Conservation (phyloP, 2,329 filamentous ascomycete genomes). For the Aspergillaceae sp. region DNA sequence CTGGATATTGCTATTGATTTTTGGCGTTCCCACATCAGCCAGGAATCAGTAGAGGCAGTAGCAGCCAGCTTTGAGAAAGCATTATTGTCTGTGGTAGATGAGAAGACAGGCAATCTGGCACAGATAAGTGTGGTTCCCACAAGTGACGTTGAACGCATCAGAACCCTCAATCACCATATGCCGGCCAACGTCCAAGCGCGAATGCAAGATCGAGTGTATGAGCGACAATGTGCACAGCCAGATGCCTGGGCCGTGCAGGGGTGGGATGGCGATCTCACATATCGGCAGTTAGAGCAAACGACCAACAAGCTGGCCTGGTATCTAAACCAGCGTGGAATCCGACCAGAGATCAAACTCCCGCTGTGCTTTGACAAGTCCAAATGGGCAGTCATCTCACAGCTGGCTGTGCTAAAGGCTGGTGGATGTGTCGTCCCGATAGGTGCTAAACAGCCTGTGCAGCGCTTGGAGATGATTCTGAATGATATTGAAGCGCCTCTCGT, state of each 20-base stretch:
- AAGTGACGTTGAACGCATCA: too few relatives aligned
- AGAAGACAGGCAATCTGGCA: too few relatives aligned
- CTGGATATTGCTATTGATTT: too few relatives aligned
- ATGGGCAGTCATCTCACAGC: slow-evolving; percentile 8
- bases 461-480: neutral
- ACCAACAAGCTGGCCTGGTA: slow-evolving; percentile 4
- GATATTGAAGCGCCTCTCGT: neutral
- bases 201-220: too few relatives aligned
- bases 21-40: too few relatives aligned
- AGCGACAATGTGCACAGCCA: neutral
- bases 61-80: too few relatives aligned
- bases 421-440: slow-evolving; percentile 2
- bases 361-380: slow-evolving; percentile 7
- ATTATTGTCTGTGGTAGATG: too few relatives aligned
- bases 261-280: slow-evolving; percentile 8
- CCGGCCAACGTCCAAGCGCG: too few relatives aligned
- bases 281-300: slow-evolving; percentile 4
- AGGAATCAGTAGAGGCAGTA: too few relatives aligned
- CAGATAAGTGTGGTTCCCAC: too few relatives aligned
- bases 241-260: slow-evolving; percentile 2
- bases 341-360: slow-evolving; percentile 1
- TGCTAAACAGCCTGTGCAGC: slow-evolving; percentile 1
- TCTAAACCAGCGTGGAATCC: slow-evolving; percentile 3
- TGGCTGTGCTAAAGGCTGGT: slow-evolving; percentile 6
- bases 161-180: too few relatives aligned